Conservation (phyloP, 495 filamentous ascomycete species). For the Trichocladium uniseriatum region DNA sequence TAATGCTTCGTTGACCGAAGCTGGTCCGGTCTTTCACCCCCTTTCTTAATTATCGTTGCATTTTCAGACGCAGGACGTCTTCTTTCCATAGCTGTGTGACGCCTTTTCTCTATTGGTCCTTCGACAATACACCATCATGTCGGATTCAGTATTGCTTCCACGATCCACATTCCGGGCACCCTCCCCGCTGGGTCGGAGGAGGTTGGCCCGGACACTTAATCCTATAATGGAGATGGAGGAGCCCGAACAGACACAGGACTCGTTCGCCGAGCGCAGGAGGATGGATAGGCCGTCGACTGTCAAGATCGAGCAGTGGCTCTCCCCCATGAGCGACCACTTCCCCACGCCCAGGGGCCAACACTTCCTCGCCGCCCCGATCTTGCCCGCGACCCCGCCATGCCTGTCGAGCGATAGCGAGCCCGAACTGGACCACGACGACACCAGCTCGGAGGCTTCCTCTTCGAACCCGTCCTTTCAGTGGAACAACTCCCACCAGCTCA, state of each 20-base stretch:
- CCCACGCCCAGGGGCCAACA: conserved; percentile 50
- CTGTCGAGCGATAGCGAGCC: conserved; percentile 26
- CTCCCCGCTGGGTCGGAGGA: conserved; percentile 59
- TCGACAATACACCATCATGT: conserved; percentile 42
- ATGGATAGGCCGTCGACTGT: conserved; percentile 38
- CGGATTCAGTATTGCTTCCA: conserved; percentile 46
- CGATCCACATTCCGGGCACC: conserved; percentile 52
- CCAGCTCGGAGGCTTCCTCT: conserved; percentile 41
- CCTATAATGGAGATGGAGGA: conserved; percentile 83
- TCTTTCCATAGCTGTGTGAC: conserved; percentile 18
- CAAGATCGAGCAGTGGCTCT: conserved; percentile 45
- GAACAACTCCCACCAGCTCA: conserved; percentile 28
- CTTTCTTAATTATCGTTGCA: conserved; percentile 22
- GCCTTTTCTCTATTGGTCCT: conserved; percentile 17
- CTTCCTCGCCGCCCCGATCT: conserved; percentile 47
- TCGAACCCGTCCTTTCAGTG: conserved; percentile 44
- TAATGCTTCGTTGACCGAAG: conserved; percentile 46
- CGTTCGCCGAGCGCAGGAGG: conserved; percentile 22
- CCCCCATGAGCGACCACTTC: conserved; percentile 52
- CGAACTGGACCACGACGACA: conserved; percentile 30
- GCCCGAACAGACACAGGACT: conserved; percentile 25
- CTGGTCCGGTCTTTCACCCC: conserved; percentile 33
- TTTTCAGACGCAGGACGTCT: conserved; percentile 38
- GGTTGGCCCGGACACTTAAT: conserved; percentile 60
- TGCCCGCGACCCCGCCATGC: conserved; percentile 38